phyloP scores from a whole-genome alignment of 2,329 filamentous ascomycete species.

The Pyrenochaeta sp. region DNA sequence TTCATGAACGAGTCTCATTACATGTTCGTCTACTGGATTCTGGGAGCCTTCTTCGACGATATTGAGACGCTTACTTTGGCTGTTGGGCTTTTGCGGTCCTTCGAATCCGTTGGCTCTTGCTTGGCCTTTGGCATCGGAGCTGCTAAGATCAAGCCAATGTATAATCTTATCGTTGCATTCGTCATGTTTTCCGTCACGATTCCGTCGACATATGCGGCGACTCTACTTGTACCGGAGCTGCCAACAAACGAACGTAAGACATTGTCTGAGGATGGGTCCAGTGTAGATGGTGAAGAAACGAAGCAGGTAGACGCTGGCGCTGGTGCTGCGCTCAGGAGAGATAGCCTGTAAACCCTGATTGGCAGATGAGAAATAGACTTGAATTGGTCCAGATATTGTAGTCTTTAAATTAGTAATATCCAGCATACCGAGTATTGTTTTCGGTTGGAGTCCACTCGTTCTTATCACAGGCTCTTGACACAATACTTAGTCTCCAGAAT shows the following conservation, averaged over 20 bases:
- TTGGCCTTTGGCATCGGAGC: slow-evolving; percentile 59
- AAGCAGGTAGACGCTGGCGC: neutral
- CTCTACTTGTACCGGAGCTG: slow-evolving; percentile 29
- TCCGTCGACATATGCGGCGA: slow-evolving; percentile 32
- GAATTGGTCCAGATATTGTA: too few species aligned
- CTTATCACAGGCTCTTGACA: too few species aligned
- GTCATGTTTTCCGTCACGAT: slow-evolving; percentile 56
- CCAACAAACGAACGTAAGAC: slow-evolving; percentile 21
- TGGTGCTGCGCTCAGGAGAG: neutral
- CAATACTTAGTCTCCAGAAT: too few species aligned
- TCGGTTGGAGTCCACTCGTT: too few species aligned
- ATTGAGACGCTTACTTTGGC: slow-evolving; percentile 60
- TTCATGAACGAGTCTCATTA: slow-evolving; percentile 61
- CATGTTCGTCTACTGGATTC: slow-evolving; percentile 62
- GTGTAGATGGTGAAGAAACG: neutral
- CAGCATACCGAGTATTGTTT: too few species aligned
- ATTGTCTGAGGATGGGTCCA: slow-evolving; percentile 8
- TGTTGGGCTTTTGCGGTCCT: slow-evolving; percentile 58
- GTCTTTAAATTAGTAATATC: too few species aligned
- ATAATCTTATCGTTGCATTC: slow-evolving; percentile 58
- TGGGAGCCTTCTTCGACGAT: slow-evolving; percentile 61
- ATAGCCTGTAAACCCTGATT: neutral
- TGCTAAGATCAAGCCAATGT: slow-evolving; percentile 54
- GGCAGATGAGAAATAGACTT: too few species aligned
- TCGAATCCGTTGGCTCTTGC: slow-evolving; percentile 58